phyloP scores from a whole-genome alignment of 352 stramenopile genomes.

The Globisporangium uncinulatum region DNA sequence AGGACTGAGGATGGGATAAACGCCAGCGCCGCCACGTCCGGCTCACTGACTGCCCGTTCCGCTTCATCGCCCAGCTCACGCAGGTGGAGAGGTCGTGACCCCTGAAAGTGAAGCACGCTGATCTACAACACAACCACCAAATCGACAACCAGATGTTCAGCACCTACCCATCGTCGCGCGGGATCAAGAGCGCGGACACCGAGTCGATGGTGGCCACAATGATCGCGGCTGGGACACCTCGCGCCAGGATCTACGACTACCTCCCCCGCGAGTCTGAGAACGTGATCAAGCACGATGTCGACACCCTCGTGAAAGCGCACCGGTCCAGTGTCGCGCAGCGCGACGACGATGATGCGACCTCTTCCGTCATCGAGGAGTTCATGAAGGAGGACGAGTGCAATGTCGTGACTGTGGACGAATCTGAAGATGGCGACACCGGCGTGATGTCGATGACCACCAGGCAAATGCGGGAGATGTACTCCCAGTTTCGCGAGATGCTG shows the following conservation, averaged over 20 bases:
- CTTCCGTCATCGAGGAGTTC: too few relatives aligned
- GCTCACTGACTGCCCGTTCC: not conserved
- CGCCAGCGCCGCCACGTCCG: not conserved
- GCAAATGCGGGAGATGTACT: conserved; percentile 9
- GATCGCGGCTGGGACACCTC: too few relatives aligned
- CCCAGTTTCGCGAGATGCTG: not conserved
- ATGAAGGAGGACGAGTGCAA: too few relatives aligned
- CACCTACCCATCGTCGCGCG: not conserved
- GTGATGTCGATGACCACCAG: conserved; percentile 8
- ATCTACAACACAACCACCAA: not conserved
- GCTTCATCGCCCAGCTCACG: not conserved
- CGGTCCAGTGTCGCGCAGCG: too few relatives aligned
- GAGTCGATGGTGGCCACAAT: too few relatives aligned
- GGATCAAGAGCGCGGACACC: too few relatives aligned
- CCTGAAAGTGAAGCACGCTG: not conserved
- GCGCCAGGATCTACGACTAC: too few relatives aligned
- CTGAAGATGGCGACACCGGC: not conserved
- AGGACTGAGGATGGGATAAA: not conserved
- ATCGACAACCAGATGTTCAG: not conserved
- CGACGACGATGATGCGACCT: too few relatives aligned
- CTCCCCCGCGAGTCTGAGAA: not conserved
- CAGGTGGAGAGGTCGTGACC: not conserved
- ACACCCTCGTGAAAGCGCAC: not conserved
- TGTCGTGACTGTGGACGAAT: too few relatives aligned
- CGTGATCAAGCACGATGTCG: not conserved